Evolutionary conservation across 2,329 filamentous ascomycete species (phyloP), one percentile per base, ranked within the genome.

Genomic region (Trichoderma simmonsii): DNA sequence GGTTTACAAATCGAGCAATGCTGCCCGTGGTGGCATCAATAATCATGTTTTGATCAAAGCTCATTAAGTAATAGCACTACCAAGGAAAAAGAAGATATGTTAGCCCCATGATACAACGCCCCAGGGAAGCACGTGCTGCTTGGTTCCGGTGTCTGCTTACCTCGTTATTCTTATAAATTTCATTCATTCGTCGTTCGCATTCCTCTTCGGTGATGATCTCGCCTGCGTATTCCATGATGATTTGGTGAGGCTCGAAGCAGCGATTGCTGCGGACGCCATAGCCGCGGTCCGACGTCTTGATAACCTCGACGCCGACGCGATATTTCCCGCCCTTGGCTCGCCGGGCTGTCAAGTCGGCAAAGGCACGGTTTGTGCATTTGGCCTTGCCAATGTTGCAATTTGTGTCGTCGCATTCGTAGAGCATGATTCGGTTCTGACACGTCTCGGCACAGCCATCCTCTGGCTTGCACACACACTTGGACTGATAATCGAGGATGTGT

Each of bases 51-150:
- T 98, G 94, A 79, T 98, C 95, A 80, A 98, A 98, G 71, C 94
- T 94, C 96, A 99, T 99, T 64, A 99, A 86, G 81, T 99, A 99
- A 82, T 97, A 98, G 82, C 94, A 97, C 93, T 97, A 76, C 2
- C 18, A 14, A 28, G 11, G 7, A 39, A 18, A 6, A 15, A 61
- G 14, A 36, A 26, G 6, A 5, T 18, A 21, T 21, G 51, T 67
- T 67, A 67, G 64, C 34, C 64, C 11, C 9, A 14, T 32, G 56
- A 59, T 43, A 43, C 15, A 43, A 43, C 6, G 36, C 15, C 3
- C 39, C 18, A 43, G 39, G 3, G 39, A 43, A 43, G 18, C 30
- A n/a, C 12, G 57, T 11, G 30, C 6, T 12, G 26, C 11, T 11
- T 32, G n/a, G 9, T 18, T 59, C 4, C 8, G 18, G 56, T 14